Evolutionary conservation across 176 grass and related monocot genomes (phyloP).

Genomic region (Sorghum bicolor): DNA sequence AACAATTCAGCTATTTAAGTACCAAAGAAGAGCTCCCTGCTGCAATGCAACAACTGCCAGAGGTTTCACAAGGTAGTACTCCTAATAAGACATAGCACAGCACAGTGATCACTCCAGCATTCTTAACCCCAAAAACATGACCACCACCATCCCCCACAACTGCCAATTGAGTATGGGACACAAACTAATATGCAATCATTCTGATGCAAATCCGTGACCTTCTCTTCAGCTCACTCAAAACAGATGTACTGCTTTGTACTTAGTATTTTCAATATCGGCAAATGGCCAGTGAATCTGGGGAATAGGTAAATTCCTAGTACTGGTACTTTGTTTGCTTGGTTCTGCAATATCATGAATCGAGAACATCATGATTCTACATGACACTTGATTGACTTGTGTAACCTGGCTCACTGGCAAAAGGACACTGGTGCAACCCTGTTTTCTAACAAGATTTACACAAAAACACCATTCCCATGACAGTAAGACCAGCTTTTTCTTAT

Average conservation of each 20-base stretch:
- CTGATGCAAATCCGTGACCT: neutral
- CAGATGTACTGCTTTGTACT: neutral
- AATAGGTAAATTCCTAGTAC: neutral
- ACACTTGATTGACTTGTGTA: neutral
- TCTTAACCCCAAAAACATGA: neutral
- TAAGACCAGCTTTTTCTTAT: neutral
- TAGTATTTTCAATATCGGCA: neutral
- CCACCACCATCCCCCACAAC: neutral
- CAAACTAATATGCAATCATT: neutral
- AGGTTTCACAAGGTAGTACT: neutral
- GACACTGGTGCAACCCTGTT: neutral
- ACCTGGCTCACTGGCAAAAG: neutral
- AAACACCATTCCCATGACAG: neutral
- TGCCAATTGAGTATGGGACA: neutral
- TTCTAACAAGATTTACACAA: neutral
- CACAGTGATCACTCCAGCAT: neutral
- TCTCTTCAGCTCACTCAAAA: neutral
- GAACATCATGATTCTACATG: neutral
- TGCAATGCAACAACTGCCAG: neutral
- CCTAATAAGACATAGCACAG: neutral
- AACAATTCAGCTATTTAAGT: neutral
- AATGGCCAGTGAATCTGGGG: neutral
- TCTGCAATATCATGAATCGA: neutral
- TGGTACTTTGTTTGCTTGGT: neutral
- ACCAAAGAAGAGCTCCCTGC: neutral